Conservation (phyloP, 306 rosid species). For the Prunus mume region DNA sequence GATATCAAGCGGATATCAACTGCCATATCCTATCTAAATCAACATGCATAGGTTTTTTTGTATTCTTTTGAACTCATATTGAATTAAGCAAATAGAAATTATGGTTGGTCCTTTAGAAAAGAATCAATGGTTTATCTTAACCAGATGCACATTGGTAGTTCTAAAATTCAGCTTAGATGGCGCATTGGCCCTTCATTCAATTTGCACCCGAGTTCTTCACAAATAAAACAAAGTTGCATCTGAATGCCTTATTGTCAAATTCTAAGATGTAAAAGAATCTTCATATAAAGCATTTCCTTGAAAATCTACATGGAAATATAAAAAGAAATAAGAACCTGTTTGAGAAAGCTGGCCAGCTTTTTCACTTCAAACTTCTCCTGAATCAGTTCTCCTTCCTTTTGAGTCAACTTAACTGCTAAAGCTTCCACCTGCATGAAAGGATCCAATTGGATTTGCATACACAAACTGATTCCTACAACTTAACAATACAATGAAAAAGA, state of each 20-base stretch:
- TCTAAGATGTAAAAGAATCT: neutral
- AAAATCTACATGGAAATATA: neutral
- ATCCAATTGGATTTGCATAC: neutral
- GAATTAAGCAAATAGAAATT: too few relatives aligned
- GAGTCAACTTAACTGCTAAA: constrained; percentile 92
- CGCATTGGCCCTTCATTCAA: too few relatives aligned
- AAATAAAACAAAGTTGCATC: neutral
- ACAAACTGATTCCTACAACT: constrained; percentile 4
- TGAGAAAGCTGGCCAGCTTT: constrained; percentile 86
- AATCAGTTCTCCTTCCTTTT: constrained; percentile 94
- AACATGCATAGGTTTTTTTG: neutral
- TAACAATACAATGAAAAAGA: neutral
- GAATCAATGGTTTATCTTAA: too few relatives aligned
- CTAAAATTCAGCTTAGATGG: too few relatives aligned
- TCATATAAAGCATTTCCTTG: neutral
- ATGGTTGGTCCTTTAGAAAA: too few relatives aligned
- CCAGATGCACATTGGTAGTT: too few relatives aligned
- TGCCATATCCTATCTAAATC: neutral
- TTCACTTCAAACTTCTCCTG: constrained; percentile 99
- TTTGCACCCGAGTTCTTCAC: too few relatives aligned
- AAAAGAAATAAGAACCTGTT: constrained; percentile 54
- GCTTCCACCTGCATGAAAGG: constrained; percentile 80
- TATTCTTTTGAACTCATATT: neutral
- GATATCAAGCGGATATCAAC: neutral
- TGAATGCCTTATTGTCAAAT: neutral